Evolutionary conservation across 192 early-diverging fungal genomes (phyloP), one percentile per base, ranked within the genome.

Genomic region (Kappamyces sp.): DNA sequence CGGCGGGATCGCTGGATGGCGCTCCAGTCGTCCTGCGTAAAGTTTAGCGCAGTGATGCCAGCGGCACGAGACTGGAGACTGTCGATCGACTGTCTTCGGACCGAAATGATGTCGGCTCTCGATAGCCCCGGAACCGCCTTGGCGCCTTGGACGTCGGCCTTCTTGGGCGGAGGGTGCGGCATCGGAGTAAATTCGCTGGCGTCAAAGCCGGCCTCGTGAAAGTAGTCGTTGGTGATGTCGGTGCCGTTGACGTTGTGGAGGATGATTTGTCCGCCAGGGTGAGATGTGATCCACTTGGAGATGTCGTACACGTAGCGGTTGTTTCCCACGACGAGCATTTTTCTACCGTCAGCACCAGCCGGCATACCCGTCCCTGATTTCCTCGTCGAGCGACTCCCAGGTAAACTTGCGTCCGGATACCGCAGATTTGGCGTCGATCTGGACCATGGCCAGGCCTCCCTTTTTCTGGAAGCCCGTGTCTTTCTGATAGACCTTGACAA

Each of bases 121-220:
- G 45, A 3, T 32, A 30, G 48, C 12, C 50, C 11, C 29, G 54
- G 22, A 52, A 38, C 9, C 5, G 33, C 22, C 33, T 43, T 12
- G 54, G 14, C 7, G 64, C 57, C 1, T 49, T 7, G 38, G 37
- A 8, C 2, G 61, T 52, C 22, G 57, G 33, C 12, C 8, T 43
- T 9, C 54, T 32, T 39, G 11, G 31, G 4, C 14, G 66, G 66
- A n/a, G 59, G 54, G 1, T 14, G 33, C 1, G 45, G 45, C 34
- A 47, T 53, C 11, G 69, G 69, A 1, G 43, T 41, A 40, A 71
- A 71, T 32, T 61, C 67, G 8, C 64, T 57, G 35, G 67, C 72
- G 36, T 74, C 72, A 53, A 67, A 74, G 5, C 72, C 72, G 35
- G 67, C 67, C 52, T 74, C 69, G 64, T 69, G 54, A 55, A 69